Conservation (phyloP, 257 asterid species). For the Capsicum pubescens region DNA sequence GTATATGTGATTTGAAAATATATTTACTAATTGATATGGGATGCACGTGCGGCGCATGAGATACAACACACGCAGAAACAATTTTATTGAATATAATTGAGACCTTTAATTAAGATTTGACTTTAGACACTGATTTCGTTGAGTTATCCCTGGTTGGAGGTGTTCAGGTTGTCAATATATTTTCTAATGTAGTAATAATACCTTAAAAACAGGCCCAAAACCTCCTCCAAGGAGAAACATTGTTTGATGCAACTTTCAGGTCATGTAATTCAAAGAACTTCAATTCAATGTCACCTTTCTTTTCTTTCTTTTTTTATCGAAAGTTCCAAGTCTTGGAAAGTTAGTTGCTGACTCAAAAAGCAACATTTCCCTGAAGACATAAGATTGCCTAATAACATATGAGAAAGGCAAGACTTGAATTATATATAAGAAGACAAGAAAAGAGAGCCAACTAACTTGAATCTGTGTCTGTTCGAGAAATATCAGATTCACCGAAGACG, state of each 20-base stretch:
- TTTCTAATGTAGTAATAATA: not conserved
- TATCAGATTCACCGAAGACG: slow-evolving; percentile 15
- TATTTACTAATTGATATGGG: no score
- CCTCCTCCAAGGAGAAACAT: slow-evolving; percentile 46
- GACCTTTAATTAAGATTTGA: no score
- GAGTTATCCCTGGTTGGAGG: not conserved
- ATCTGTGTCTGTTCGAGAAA: not conserved
- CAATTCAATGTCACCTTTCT: not conserved
- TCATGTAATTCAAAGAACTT: slow-evolving; percentile 21
- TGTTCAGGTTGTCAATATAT: not conserved
- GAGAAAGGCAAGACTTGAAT: no score
- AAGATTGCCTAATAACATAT: no score
- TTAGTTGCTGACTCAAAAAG: slow-evolving; percentile 17
- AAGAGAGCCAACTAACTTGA: no score
- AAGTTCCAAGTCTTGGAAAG: slow-evolving; percentile 13
- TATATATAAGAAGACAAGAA: no score
- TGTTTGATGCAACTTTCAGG: slow-evolving; percentile 32
- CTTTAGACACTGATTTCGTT: no score
- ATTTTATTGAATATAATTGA: no score
- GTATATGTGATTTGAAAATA: no score
- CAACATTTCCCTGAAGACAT: not conserved
- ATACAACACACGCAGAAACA: no score
- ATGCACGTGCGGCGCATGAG: no score
- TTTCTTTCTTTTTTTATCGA: not conserved
- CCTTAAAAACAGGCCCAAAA: slow-evolving; percentile 49